phyloP scores from a whole-genome alignment of 306 rosid species.

The Quercus parvula region DNA sequence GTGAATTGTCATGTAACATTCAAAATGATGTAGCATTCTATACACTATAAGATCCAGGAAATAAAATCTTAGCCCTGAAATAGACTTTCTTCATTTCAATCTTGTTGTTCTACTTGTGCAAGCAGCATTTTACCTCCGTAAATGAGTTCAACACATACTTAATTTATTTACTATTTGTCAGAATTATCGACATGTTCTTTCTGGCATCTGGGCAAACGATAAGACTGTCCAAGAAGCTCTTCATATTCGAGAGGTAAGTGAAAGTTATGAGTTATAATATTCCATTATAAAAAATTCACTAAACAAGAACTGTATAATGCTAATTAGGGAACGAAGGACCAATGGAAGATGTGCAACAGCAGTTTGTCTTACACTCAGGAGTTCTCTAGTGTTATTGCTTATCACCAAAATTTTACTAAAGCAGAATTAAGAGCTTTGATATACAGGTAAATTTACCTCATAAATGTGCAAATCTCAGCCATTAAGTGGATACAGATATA shows the following conservation, averaged over 20 bases:
- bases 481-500: background rate
- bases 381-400: slow-evolving; percentile 1
- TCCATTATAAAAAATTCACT: background rate
- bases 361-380: slow-evolving; percentile 10
- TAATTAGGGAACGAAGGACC: background rate
- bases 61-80: no score
- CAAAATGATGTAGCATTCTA: no score
- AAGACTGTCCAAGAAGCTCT: slow-evolving; percentile 6
- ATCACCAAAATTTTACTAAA: background rate
- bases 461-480: background rate
- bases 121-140: background rate
- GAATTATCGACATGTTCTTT: background rate
- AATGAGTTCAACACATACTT: no score
- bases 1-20: no score
- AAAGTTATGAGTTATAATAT: background rate
- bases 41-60: no score
- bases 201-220: slow-evolving; percentile 13
- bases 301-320: background rate
- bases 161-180: background rate
- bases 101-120: background rate
- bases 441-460: background rate
- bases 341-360: slow-evolving; percentile 15
- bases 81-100: no score
- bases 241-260: background rate
- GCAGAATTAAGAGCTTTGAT: background rate